A percentile compares a stretch with the other conserved stretches of the same genome.
Evolutionary conservation across 169 alveolate species (phyloP).

Genomic region (Haemoproteus tartakovskyi): DNA sequence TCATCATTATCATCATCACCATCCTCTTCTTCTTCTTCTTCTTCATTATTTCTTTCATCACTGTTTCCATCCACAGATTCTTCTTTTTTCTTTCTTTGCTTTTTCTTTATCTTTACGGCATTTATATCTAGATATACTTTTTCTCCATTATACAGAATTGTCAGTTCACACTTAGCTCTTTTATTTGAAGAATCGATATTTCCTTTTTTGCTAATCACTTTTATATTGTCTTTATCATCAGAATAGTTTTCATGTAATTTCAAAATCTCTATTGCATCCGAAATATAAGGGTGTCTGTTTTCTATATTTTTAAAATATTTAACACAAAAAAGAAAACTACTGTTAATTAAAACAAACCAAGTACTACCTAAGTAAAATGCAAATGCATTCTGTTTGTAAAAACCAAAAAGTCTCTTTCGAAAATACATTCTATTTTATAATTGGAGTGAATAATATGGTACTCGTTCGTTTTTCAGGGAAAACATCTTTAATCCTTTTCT

Average conservation of each 20-base stretch:
- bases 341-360: slow-evolving; percentile 25
- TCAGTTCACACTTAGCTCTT: slow-evolving; percentile 47
- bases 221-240: slow-evolving; percentile 2
- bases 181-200: slow-evolving; percentile 45
- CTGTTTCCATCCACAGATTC: neutral
- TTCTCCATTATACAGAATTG: slow-evolving; percentile 7
- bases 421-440: slow-evolving; percentile 29
- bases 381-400: slow-evolving; percentile 25
- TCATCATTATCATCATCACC: too few species aligned
- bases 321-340: slow-evolving; percentile 12
- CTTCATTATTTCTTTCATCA: too few species aligned
- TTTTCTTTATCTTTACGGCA: slow-evolving; percentile 6
- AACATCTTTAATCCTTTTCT: too few species aligned
- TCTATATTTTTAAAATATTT: slow-evolving; percentile 27
- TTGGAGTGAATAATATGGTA: too few species aligned
- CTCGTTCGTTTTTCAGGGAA: too few species aligned
- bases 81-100: slow-evolving; percentile 1
- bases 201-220: slow-evolving; percentile 32
- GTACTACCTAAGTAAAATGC: slow-evolving; percentile 47
- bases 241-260: slow-evolving; percentile 18
- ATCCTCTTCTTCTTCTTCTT: too few species aligned
- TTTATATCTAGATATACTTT: slow-evolving; percentile 16
- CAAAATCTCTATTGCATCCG: slow-evolving; percentile 20
- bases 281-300: slow-evolving; percentile 17
- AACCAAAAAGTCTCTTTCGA: neutral